Evolutionary conservation across 2,329 filamentous ascomycete genomes (phyloP).

Genomic region (Fusarium staphyleae): DNA sequence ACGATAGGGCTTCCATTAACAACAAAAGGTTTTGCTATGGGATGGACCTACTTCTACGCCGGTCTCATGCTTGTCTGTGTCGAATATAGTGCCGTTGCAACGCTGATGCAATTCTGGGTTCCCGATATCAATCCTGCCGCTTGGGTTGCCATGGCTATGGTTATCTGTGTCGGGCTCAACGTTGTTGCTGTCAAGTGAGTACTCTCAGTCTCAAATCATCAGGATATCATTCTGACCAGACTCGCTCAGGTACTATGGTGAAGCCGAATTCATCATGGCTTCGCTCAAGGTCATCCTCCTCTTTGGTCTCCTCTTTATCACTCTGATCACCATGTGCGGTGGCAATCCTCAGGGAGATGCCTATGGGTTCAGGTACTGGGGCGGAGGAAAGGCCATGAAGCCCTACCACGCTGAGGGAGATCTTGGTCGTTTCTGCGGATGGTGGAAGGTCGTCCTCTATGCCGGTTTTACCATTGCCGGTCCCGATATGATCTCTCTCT

Average conservation of each 20-base stretch:
- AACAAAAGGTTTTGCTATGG: slow-evolving; percentile 56
- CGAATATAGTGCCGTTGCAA: slow-evolving; percentile 54
- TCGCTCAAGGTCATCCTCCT: slow-evolving; percentile 58
- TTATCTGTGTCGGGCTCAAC: slow-evolving; percentile 56
- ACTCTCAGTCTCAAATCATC: slow-evolving; percentile 2
- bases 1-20: background rate
- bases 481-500: slow-evolving; percentile 69
- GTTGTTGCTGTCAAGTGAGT: slow-evolving; percentile 53
- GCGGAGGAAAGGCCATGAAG: slow-evolving; percentile 44
- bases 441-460: slow-evolving; percentile 63
- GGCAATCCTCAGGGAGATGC: slow-evolving; percentile 68
- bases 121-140: slow-evolving; percentile 53
- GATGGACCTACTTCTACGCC: slow-evolving; percentile 60
- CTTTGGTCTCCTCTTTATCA: slow-evolving; percentile 66
- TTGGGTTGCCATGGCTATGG: slow-evolving; percentile 58
- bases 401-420: slow-evolving; percentile 52
- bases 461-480: slow-evolving; percentile 73
- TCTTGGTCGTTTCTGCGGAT: slow-evolving; percentile 69
- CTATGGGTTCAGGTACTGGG: slow-evolving; percentile 70
- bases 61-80: slow-evolving; percentile 55
- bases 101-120: slow-evolving; percentile 55
- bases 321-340: slow-evolving; percentile 72
- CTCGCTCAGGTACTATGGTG: slow-evolving; percentile 47
- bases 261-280: slow-evolving; percentile 62
- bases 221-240: background rate